Evolutionary conservation across 1,139 yeast genomes (phyloP).

Genomic region (Hansenula sp.): DNA sequence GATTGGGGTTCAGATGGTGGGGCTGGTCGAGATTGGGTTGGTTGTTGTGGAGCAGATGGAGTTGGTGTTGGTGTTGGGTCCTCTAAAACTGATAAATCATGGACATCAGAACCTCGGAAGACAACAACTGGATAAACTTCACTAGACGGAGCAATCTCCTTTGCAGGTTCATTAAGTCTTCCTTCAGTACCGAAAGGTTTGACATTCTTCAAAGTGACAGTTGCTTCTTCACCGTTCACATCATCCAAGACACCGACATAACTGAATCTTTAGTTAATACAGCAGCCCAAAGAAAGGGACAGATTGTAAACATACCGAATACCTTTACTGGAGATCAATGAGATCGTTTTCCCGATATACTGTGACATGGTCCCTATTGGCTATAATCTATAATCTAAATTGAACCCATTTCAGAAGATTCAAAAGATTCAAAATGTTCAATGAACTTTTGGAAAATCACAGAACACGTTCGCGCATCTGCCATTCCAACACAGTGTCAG

Average conservation of each 20-base stretch:
- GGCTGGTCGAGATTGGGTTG: slow-evolving; percentile 33
- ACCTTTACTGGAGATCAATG: slow-evolving; percentile 83
- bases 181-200: slow-evolving; percentile 94
- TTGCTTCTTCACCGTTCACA: slow-evolving; percentile 87
- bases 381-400: background rate
- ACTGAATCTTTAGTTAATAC: slow-evolving; percentile 27
- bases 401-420: background rate
- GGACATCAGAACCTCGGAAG: slow-evolving; percentile 90
- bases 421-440: background rate
- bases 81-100: slow-evolving; percentile 83
- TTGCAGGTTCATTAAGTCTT: slow-evolving; percentile 66
- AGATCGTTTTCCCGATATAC: slow-evolving; percentile 88
- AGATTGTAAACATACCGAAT: slow-evolving; percentile 46
- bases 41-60: slow-evolving; percentile 25
- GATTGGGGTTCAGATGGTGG: slow-evolving; percentile 26
- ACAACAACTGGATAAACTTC: slow-evolving; percentile 78
- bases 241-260: slow-evolving; percentile 86
- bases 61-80: slow-evolving; percentile 42
- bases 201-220: slow-evolving; percentile 81
- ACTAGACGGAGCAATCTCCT: slow-evolving; percentile 72
- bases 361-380: slow-evolving; percentile 54
- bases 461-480: too few relatives aligned
- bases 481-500: too few relatives aligned
- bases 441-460: too few relatives aligned
- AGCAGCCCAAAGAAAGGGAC: too few relatives aligned